Base-by-base conservation (phyloP, 2,329 filamentous ascomycete genomes). In the Microdochium nivale region DNA sequence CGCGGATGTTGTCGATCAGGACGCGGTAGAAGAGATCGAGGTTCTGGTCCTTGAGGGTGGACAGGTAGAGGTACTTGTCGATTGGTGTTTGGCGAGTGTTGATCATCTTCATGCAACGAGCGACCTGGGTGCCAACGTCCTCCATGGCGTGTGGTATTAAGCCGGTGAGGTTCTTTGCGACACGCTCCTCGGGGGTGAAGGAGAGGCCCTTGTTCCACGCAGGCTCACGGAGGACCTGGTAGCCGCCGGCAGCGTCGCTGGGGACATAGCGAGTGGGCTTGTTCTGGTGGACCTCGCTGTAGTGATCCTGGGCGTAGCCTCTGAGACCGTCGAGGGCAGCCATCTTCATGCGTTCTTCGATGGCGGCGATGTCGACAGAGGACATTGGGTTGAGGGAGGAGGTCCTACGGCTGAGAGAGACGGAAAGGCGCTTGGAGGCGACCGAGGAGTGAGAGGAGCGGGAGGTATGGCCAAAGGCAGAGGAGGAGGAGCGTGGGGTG, bases 51-150 rank as follows among this genome's bases (percentile, higher is more conserved):
- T 90, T 87, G 68, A 92, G 72, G 57, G 80, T 77, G 46, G 86
- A 88, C 67, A 94, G 77, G 71, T 92, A 94, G 52, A 90, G 79
- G 70, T 90, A 92, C 74, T 88, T 89, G 78, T 92, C 88, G 62
- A 94, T 83, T 58, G 75, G 73, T 47, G 86, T 88, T 56, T 79
- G 72, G 56, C 87, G 83, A 55, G 79, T 79, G 53, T 83, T 77
- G 62, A 92, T 84, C 73, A 90, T 85, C 68, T 83, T 83, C 72
- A 91, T 81, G 65, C 84, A 86, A 70, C 82, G 75, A 60, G 76
- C 75, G 61, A 78, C 80, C 66, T 85, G 81, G 50, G 77, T 83
- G 55, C 80, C 70, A 61, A 78, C 67, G 66, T 68, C 77, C 71
- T 83, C 78, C 68, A 81, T 80, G 63, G 79, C 78, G 66, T 85